Evolutionary conservation across 2,329 filamentous ascomycete species (phyloP).

Genomic region (Epichloe typhina): DNA sequence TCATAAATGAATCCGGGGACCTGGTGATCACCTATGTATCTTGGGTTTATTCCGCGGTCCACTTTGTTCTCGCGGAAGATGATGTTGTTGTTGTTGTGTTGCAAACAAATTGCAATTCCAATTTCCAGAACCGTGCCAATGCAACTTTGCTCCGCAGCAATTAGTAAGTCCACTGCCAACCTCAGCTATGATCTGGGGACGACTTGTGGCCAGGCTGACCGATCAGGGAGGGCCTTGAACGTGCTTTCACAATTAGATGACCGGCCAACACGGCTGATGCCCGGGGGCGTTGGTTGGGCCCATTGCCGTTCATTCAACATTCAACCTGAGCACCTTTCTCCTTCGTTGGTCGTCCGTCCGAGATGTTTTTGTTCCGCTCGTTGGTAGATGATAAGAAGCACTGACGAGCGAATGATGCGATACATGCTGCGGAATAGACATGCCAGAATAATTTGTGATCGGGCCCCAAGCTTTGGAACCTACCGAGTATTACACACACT

Average conservation of each 20-base stretch:
- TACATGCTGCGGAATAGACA: too few relatives aligned
- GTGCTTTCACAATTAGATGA: conserved; percentile 6
- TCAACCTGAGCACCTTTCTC: conserved; percentile 5
- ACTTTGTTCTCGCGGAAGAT: neutral
- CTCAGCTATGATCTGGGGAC: conserved; percentile 20
- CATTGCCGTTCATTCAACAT: neutral
- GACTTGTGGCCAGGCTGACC: conserved; percentile 14
- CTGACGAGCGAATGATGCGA: neutral
- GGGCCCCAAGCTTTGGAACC: too few relatives aligned
- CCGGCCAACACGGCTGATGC: too few relatives aligned
- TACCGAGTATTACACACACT: neutral
- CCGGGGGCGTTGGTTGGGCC: conserved; percentile 5
- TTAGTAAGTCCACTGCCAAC: conserved; percentile 1
- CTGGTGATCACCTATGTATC: too few relatives aligned
- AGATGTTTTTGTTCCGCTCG: neutral
- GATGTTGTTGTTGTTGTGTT: neutral
- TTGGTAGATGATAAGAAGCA: neutral
- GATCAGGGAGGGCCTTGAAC: conserved; percentile 6
- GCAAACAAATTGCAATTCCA: neutral
- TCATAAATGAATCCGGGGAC: neutral
- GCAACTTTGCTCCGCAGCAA: neutral
- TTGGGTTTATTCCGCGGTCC: neutral
- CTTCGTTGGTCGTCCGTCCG: neutral
- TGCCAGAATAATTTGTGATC: neutral
- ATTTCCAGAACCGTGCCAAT: conserved; percentile 20